A percentile compares a stretch with the other conserved stretches of the same genome.
Evolutionary conservation across 441 rosid genomes (phyloP).

Genomic region (Corymbia calophylla): DNA sequence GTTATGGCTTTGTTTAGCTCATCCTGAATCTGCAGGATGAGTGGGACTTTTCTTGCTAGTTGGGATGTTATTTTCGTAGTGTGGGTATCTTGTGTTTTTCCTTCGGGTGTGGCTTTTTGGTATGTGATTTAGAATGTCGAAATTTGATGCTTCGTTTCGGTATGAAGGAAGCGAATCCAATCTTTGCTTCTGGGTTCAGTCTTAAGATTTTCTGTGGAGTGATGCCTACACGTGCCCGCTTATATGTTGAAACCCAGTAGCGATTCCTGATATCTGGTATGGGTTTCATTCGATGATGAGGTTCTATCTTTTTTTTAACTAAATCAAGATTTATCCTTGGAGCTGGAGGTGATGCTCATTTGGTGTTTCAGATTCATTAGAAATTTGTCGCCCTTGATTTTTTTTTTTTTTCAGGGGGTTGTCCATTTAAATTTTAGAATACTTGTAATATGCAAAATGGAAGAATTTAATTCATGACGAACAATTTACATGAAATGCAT

Average conservation of each 20-base stretch:
- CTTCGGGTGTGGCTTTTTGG: neutral
- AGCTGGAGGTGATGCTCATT: neutral
- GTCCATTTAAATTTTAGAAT: neutral
- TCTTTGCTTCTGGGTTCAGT: neutral
- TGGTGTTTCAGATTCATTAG: neutral
- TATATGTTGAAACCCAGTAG: neutral
- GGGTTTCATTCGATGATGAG: neutral
- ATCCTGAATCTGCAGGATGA: neutral
- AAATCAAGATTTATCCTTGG: neutral
- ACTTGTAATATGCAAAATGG: neutral
- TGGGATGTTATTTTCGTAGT: neutral
- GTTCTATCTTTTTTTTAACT: neutral
- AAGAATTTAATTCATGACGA: neutral
- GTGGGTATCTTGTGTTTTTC: neutral
- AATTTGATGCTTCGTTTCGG: neutral
- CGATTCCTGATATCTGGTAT: neutral
- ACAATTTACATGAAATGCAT: neutral
- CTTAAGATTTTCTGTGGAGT: neutral
- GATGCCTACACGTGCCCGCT: neutral
- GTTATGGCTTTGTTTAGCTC: neutral
- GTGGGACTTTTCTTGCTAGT: neutral
- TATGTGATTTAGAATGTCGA: neutral
- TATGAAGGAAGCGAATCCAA: neutral
- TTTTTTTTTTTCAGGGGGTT: neutral
- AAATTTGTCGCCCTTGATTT: neutral